Evolutionary conservation across 2,329 filamentous ascomycete genomes (phyloP), one percentile per base, ranked within the genome.

Genomic region (Fusarium sp.): DNA sequence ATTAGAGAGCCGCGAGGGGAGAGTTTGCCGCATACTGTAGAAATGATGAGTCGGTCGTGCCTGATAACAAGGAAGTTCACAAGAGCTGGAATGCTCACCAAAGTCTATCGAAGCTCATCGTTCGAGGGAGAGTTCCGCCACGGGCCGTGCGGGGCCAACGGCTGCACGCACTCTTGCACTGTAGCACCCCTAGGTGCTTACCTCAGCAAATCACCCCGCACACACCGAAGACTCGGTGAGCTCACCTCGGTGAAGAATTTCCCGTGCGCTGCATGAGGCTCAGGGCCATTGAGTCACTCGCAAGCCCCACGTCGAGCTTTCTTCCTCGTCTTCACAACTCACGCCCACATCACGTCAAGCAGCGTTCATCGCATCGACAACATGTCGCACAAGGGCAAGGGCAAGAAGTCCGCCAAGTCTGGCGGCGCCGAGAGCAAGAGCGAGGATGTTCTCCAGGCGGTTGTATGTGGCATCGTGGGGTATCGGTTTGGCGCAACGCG

Each of bases 401-500:
- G 85, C 77, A 90, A 90, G 79, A 89, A 89, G 80, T 76, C 86
- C 68, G 81, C 84, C 77, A 89, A 89, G 75, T 74, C 84, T 63
- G 85, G 85, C 74, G 82, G 87, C 56, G 47, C n/a, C 18, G 89
- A 91, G 77, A 84, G 81, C 79, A 90, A 90, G 80, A 84, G 86
- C 77, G 89, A 91, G 75, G 88, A 91, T 80, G 86, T 88, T 70
- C 83, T 91, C 65, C 89, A 91, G 82, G 88, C 88, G 33, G 88
- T 89, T 73, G 87, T 88, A 81, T 73, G 87, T 86, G 65, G 58
- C 52, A 77, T 79, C 73, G 77, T 79, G 78, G 79, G 79, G 77
- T 78, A 79, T 63, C 52, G 35, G 66, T 58, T 58, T 54, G 56
- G 47, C 47, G 65, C 71, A 33, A 58, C 70, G 63, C 66, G 68